Conservation (phyloP, 306 rosid species). For the Quercus wislizeni region DNA sequence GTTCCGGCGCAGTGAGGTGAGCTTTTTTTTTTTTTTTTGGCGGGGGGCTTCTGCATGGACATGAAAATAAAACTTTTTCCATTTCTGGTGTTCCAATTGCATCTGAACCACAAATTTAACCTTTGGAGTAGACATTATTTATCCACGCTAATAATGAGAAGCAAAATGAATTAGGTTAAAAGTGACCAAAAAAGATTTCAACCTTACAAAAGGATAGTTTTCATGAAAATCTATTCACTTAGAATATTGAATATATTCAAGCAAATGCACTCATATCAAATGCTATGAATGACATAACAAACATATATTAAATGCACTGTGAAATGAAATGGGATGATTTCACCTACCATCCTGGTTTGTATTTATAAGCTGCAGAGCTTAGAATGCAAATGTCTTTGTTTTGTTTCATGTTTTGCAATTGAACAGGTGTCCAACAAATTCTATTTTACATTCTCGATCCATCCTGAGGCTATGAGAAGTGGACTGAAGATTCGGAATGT, state of each 20-base stretch:
- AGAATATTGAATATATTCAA: neutral
- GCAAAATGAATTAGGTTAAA: neutral
- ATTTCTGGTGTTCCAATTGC: too few species aligned
- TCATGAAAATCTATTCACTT: neutral
- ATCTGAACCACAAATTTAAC: neutral
- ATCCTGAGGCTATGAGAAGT: slow-evolving; percentile 45
- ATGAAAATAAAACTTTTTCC: neutral
- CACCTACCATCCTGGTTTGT: too few species aligned
- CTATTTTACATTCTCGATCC: slow-evolving; percentile 72
- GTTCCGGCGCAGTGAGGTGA: slow-evolving; percentile 78
- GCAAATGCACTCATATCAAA: neutral
- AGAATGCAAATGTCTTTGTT: neutral
- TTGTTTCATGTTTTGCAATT: slow-evolving; percentile 6
- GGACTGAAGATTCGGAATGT: slow-evolving; percentile 63
- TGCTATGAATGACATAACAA: too few species aligned
- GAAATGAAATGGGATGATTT: too few species aligned
- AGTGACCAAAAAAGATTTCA: neutral
- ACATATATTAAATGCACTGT: too few species aligned
- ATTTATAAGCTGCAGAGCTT: neutral
- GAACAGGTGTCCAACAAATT: slow-evolving; percentile 81
- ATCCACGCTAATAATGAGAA: neutral
- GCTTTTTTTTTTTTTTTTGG: neutral
- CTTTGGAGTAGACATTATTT: neutral
- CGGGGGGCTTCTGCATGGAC: neutral
- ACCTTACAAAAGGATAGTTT: neutral